Base-by-base conservation (phyloP, 176 grass and related monocot genomes). In the Eleusine indica region DNA sequence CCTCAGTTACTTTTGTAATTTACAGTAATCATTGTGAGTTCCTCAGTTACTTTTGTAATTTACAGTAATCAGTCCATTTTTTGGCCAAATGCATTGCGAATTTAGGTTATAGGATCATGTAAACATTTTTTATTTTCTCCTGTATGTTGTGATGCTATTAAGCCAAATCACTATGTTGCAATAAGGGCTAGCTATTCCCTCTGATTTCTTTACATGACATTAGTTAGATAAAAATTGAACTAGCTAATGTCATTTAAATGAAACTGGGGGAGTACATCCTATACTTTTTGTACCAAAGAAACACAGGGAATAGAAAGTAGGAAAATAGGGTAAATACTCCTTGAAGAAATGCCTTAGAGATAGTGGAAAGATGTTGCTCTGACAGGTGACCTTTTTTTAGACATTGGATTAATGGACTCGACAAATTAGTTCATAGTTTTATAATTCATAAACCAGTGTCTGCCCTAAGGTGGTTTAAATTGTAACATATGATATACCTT, bases 21-120 rank as follows among this genome's bases (percentile, higher is more conserved):
- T 57, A 41, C 65, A 77, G 17, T 57, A 62, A 35, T 1, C 7
- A 99, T 99, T 22, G 96, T 99, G 77, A 99, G 91, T 69, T 60
- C 21, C 17, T 66, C 28, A 78, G 37, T 78, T 32, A 47, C 63
- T 37, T 16, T 84, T 52, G n/a, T 74, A 67, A 71, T 81, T 16
- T 57, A 41, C 65, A 77, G 17, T 57, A 62, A 35, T 1, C 7
- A 18, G 2, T 16, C 30, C 67, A 81, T 74, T 65, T 58, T 8
- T 5, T 12, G 17, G 39, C 53, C 42, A 4, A 52, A 86, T 75
- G n/a, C 56, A 70, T 66, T 42, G 22, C 3, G 48, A 51, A 17
- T 64, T 56, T 60, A 10, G 25, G 11, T 37, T 84, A 39, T 73
- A 79, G 2, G 29, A 5, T 69, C 66, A 64, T n/a, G 29, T 80